A percentile compares a stretch with the other conserved stretches of the same genome.
phyloP scores from a whole-genome alignment of 2,329 filamentous ascomycete genomes.

The Phialophora chinensis region DNA sequence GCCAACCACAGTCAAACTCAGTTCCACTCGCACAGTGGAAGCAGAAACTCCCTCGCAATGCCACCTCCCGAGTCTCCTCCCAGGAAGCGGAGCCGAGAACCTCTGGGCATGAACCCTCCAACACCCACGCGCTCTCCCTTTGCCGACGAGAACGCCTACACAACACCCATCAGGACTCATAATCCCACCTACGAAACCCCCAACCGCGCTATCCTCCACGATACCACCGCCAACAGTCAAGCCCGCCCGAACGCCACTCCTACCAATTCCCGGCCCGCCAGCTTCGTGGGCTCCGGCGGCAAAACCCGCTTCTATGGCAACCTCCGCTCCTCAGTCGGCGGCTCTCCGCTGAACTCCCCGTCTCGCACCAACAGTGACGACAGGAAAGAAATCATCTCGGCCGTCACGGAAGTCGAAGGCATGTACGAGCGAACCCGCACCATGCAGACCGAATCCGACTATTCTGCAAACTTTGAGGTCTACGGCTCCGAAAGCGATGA shows the following conservation, averaged over 20 bases:
- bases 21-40: conserved; percentile 13
- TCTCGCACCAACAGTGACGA: conserved; percentile 19
- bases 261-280: conserved; percentile 35
- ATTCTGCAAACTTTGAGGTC: conserved; percentile 38
- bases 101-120: conserved; percentile 55
- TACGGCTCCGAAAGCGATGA: conserved; percentile 32
- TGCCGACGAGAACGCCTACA: conserved; percentile 35
- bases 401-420: conserved; percentile 23
- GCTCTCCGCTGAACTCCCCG: conserved; percentile 8
- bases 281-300: conserved; percentile 43
- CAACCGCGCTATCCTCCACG: conserved; percentile 21
- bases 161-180: conserved; percentile 11
- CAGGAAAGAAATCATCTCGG: conserved; percentile 5
- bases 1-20: conserved; percentile 13
- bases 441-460: conserved; percentile 36
- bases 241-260: conserved; percentile 12
- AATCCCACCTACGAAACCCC: conserved; percentile 7
- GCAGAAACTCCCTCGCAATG: conserved; percentile 20
- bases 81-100: conserved; percentile 44
- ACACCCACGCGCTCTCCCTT: conserved; percentile 47
- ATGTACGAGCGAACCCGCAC: conserved; percentile 34
- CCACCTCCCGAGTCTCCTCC: conserved; percentile 26
- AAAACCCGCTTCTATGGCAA: conserved; percentile 51
- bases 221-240: conserved; percentile 46
- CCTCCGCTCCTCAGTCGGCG: conserved; percentile 36